phyloP scores from a whole-genome alignment of 805 yeast species.

The Schwanniomyces sp. region DNA sequence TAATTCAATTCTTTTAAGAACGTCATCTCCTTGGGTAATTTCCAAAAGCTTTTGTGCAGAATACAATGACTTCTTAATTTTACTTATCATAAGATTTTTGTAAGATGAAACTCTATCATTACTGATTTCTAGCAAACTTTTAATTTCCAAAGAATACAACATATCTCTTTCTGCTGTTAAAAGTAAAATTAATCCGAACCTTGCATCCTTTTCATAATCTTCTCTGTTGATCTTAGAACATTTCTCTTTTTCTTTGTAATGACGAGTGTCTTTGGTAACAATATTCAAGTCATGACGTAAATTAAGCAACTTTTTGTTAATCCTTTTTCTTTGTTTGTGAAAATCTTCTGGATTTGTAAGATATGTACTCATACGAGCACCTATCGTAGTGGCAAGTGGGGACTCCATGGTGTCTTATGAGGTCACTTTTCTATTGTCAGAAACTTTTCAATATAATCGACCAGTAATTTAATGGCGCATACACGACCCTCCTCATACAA shows the following conservation, averaged over 20 bases:
- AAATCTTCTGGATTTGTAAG: conserved; percentile 70
- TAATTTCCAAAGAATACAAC: conserved; percentile 65
- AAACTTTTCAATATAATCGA: conserved; percentile 1
- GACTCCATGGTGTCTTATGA: conserved; percentile 25
- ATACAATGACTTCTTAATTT: conserved; percentile 62
- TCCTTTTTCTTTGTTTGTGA: conserved; percentile 62
- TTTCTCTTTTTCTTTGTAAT: conserved; percentile 51
- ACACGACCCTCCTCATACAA: not conserved
- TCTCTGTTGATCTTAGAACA: conserved; percentile 46
- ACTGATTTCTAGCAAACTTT: conserved; percentile 53
- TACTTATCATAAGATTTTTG: conserved; percentile 49
- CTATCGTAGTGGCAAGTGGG: conserved; percentile 48
- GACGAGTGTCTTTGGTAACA: conserved; percentile 65
- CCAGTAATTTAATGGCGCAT: not conserved
- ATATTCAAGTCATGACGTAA: conserved; percentile 65
- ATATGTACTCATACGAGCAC: conserved; percentile 61
- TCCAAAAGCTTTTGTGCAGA: conserved; percentile 44
- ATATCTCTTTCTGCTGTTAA: conserved; percentile 76
- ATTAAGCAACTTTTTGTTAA: conserved; percentile 59
- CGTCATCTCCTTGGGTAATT: conserved; percentile 42
- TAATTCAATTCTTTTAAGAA: conserved; percentile 24
- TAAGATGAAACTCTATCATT: conserved; percentile 48
- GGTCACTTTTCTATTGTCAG: not conserved
- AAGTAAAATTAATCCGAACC: conserved; percentile 59
- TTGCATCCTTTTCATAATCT: conserved; percentile 50